These are phyloP conservation scores for Candida coquimbonensis DNA, from an alignment of 805 yeast genomes.

Conservation along the genomic window DNA sequence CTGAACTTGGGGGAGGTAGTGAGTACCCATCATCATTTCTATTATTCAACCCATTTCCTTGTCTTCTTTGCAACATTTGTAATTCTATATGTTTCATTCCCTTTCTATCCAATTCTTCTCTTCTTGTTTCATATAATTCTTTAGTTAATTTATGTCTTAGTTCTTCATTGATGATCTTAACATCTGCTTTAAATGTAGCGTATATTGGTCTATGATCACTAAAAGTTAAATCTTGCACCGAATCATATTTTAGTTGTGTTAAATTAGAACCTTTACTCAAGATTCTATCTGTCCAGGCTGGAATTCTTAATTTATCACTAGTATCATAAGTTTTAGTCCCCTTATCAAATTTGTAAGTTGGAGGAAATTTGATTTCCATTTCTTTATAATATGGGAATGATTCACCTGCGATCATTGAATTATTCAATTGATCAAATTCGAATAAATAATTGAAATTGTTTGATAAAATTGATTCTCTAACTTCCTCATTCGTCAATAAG, in stretches of 20 bases:
- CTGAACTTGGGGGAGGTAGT: slow-evolving; percentile 88
- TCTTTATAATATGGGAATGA: slow-evolving; percentile 81
- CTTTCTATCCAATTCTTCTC: slow-evolving; percentile 7
- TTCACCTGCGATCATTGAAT: slow-evolving; percentile 69
- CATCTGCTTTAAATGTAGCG: slow-evolving; percentile 58
- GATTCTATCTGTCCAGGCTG: slow-evolving; percentile 97
- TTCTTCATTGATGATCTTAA: slow-evolving; percentile 58
- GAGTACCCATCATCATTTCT: slow-evolving; percentile 20
- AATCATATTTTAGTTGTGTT: slow-evolving; percentile 52
- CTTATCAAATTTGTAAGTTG: slow-evolving; percentile 91
- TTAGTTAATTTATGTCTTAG: slow-evolving; percentile 42
- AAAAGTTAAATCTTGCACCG: slow-evolving; percentile 49
- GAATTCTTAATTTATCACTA: slow-evolving; percentile 85
- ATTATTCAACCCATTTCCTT: slow-evolving; percentile 16
- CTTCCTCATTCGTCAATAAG: slow-evolving; percentile 61
- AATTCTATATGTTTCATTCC: slow-evolving; percentile 2
- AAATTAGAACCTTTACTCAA: slow-evolving; percentile 57
- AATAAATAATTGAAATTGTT: slow-evolving; percentile 46
- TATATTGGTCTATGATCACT: slow-evolving; percentile 92
- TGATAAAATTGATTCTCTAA: slow-evolving; percentile 45
- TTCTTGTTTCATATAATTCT: slow-evolving; percentile 47
- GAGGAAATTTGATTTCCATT: slow-evolving; percentile 70
- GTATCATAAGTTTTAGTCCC: slow-evolving; percentile 80
- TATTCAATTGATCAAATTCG: slow-evolving; percentile 70
- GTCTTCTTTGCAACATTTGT: slow-evolving; percentile 15